Percentiles rank a stretch among this genome's conserved stretches.
phyloP scores from a whole-genome alignment of 345 rosid genomes.

The Acer yangbiense region DNA sequence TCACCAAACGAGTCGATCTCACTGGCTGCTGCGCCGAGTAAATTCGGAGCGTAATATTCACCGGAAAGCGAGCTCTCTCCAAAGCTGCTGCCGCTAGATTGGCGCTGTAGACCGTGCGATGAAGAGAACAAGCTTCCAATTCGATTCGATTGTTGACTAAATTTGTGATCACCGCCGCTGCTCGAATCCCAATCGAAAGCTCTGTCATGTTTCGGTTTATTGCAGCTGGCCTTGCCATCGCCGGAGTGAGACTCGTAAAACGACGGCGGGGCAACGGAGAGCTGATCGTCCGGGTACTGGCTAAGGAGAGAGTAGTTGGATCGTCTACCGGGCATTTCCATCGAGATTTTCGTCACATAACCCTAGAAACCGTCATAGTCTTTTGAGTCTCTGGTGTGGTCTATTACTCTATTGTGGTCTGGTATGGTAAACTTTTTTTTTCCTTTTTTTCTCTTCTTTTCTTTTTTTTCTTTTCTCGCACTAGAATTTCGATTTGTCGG shows the following conservation, averaged over 20 bases:
- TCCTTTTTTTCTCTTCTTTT: slow-evolving; percentile 33
- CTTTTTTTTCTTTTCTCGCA: slow-evolving; percentile 31
- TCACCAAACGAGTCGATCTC: slow-evolving; percentile 76
- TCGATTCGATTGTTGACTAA: slow-evolving; percentile 48
- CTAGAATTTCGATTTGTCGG: slow-evolving; percentile 35
- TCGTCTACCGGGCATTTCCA: slow-evolving; percentile 93
- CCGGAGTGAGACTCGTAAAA: slow-evolving; percentile 70
- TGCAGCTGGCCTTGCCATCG: slow-evolving; percentile 44
- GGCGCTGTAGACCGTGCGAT: slow-evolving; percentile 77
- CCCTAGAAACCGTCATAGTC: slow-evolving; percentile 56
- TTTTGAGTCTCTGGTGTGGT: slow-evolving; percentile 23
- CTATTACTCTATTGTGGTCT: not conserved
- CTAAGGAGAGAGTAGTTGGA: slow-evolving; percentile 82
- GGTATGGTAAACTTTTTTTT: not conserved
- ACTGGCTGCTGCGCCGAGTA: slow-evolving; percentile 57
- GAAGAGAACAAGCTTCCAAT: slow-evolving; percentile 50
- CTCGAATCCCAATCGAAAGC: slow-evolving; percentile 71
- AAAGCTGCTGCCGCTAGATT: slow-evolving; percentile 97
- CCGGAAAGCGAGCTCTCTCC: slow-evolving; percentile 96
- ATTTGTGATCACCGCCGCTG: slow-evolving; percentile 50
- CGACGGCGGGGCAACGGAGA: slow-evolving; percentile 46
- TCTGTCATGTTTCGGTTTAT: slow-evolving; percentile 47
- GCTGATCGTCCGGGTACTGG: slow-evolving; percentile 77
- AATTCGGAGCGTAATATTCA: slow-evolving; percentile 69
- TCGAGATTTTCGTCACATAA: slow-evolving; percentile 36